A percentile compares a stretch with the other conserved stretches of the same genome.
These are phyloP conservation scores for Patellaria atrata DNA, from an alignment of 495 filamentous ascomycete species.

Conservation along the genomic window DNA sequence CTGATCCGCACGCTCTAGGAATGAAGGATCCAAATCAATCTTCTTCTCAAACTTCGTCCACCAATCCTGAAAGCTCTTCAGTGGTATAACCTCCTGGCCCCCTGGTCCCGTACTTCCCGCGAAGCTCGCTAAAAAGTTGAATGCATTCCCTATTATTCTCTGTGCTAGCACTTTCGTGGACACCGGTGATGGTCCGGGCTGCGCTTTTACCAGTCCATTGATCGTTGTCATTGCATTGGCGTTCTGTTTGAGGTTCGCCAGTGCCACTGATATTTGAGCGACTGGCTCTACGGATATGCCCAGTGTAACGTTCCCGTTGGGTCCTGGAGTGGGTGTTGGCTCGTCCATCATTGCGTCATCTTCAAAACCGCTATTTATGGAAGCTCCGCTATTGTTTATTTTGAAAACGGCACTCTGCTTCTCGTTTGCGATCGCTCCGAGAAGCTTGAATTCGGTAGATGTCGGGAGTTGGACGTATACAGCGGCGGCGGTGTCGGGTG, in stretches of 20 bases:
- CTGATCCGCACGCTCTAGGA: slow-evolving; percentile 68
- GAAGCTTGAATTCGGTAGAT: slow-evolving; percentile 49
- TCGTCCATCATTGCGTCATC: slow-evolving; percentile 32
- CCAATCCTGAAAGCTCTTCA: slow-evolving; percentile 91
- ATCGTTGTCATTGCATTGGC: slow-evolving; percentile 23
- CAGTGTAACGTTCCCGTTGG: slow-evolving; percentile 41
- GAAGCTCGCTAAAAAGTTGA: slow-evolving; percentile 90
- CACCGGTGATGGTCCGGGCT: slow-evolving; percentile 20
- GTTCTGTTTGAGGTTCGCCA: slow-evolving; percentile 42
- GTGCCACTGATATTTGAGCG: slow-evolving; percentile 49
- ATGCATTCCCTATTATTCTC: slow-evolving; percentile 90
- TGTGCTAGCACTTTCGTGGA: slow-evolving; percentile 70
- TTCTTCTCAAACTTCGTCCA: slow-evolving; percentile 92
- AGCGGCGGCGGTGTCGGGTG: slow-evolving; percentile 63
- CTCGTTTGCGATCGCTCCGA: slow-evolving; percentile 75
- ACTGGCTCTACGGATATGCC: slow-evolving; percentile 75
- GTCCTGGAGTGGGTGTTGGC: slow-evolving; percentile 4
- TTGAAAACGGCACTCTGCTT: slow-evolving; percentile 85
- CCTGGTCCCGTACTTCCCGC: slow-evolving; percentile 35
- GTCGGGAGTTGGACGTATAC: slow-evolving; percentile 68
- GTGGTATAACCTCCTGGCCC: slow-evolving; percentile 69
- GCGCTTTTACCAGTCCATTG: slow-evolving; percentile 11
- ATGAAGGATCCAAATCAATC: slow-evolving; percentile 72
- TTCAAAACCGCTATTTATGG: slow-evolving; percentile 31
- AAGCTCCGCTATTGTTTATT: slow-evolving; percentile 31